phyloP scores from a whole-genome alignment of 179 eudicot genomes.

The Amaranthus tricolor region DNA sequence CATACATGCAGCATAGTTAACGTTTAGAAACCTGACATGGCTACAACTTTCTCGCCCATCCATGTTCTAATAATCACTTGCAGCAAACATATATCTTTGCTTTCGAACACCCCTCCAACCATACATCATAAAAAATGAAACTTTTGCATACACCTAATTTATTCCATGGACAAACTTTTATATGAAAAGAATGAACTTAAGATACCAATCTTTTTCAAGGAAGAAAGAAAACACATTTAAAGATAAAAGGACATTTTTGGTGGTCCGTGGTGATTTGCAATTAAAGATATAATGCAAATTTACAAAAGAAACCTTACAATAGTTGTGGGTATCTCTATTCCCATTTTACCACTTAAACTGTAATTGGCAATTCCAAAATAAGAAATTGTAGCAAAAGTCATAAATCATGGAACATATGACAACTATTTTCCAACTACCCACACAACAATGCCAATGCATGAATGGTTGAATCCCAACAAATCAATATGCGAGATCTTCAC shows the following conservation, averaged over 20 bases:
- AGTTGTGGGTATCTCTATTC: background rate
- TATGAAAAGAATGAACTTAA: background rate
- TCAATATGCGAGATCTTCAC: no score
- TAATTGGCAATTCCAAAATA: no score
- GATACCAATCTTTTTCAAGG: background rate
- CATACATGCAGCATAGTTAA: background rate
- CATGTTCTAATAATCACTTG: background rate
- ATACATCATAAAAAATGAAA: background rate
- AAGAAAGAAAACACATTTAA: background rate
- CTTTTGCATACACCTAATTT: background rate
- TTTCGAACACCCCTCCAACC: background rate
- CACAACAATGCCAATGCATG: no score
- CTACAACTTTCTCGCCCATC: background rate
- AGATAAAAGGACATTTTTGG: slow-evolving; percentile 15
- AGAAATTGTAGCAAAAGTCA: background rate
- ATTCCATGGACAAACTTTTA: background rate
- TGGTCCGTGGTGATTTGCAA: slow-evolving; percentile 61
- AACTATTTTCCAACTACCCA: background rate
- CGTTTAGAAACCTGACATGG: background rate
- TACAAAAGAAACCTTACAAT: background rate
- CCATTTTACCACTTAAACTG: background rate
- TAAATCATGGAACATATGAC: background rate
- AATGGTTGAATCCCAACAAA: no score
- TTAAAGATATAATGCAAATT: background rate
- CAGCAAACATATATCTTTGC: background rate